A percentile compares a stretch with the other conserved stretches of the same genome.
phyloP scores from a whole-genome alignment of 495 filamentous ascomycete genomes.

The Ascobolus immersus region DNA sequence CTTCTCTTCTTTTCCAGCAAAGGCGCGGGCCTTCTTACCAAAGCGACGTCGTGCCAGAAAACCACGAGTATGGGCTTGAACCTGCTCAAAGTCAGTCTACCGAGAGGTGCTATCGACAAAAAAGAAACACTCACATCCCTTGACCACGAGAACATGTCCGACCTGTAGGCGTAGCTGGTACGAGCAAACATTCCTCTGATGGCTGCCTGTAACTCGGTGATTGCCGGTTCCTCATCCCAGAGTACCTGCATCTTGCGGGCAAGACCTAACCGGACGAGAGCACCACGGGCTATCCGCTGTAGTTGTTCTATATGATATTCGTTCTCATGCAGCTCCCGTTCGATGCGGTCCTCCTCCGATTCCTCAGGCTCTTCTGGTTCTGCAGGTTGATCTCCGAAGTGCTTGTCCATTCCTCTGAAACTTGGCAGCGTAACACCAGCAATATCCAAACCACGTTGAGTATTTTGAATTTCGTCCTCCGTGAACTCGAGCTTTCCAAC shows the following conservation, averaged over 20 bases:
- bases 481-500: constrained; percentile 95
- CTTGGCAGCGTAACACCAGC: constrained; percentile 87
- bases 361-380: constrained; percentile 50
- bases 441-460: constrained; percentile 87
- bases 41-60: constrained; percentile 46
- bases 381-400: constrained; percentile 60
- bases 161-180: constrained; percentile 10
- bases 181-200: constrained; percentile 51
- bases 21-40: constrained; percentile 33
- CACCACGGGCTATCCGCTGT: constrained; percentile 68
- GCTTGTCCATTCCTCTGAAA: constrained; percentile 87
- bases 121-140: constrained; percentile 1
- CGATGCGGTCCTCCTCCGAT: constrained; percentile 68
- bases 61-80: constrained; percentile 31
- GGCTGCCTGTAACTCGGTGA: constrained; percentile 59
- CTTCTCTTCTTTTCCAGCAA: constrained; percentile 35
- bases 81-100: not conserved
- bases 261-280: constrained; percentile 47
- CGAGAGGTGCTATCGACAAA: not conserved
- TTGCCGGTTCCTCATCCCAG: constrained; percentile 63
- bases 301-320: constrained; percentile 48
- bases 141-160: constrained; percentile 13
- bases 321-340: constrained; percentile 56
- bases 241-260: constrained; percentile 63
- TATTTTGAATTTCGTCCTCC: constrained; percentile 87